phyloP scores from a whole-genome alignment of 2,329 filamentous ascomycete genomes.

The Pseudohalonectria lignicola region DNA sequence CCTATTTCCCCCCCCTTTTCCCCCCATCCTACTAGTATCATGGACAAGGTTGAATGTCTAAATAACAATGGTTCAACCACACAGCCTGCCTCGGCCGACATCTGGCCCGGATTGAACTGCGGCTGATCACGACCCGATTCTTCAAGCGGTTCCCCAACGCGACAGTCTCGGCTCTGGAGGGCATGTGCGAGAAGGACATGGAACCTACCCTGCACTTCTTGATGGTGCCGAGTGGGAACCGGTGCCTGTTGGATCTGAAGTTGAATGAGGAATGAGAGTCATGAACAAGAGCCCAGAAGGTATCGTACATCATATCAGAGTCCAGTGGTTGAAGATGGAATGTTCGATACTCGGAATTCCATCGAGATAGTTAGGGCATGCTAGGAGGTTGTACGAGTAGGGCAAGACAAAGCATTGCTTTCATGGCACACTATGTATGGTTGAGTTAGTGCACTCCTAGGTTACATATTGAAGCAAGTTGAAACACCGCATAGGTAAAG shows the following conservation, averaged over 20 bases:
- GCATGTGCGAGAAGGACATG: slow-evolving; percentile 19
- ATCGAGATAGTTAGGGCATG: too few relatives aligned
- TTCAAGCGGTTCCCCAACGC: slow-evolving; percentile 24
- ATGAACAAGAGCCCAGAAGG: too few relatives aligned
- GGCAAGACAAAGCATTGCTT: too few relatives aligned
- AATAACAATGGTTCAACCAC: background rate
- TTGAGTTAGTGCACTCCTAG: too few relatives aligned
- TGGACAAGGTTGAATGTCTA: background rate
- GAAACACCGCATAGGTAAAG: too few relatives aligned
- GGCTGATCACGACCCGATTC: slow-evolving; percentile 35
- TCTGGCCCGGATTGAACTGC: slow-evolving; percentile 40
- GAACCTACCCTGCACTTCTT: slow-evolving; percentile 15
- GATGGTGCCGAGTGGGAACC: slow-evolving; percentile 13
- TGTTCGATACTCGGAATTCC: too few relatives aligned
- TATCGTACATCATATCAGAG: too few relatives aligned
- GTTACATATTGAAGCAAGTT: too few relatives aligned
- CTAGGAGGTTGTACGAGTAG: too few relatives aligned
- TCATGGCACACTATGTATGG: too few relatives aligned
- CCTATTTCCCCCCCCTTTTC: background rate
- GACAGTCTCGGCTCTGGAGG: slow-evolving; percentile 13
- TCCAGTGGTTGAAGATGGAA: too few relatives aligned
- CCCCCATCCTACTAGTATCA: background rate
- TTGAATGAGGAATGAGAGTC: slow-evolving; percentile 8
- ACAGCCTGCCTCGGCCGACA: slow-evolving; percentile 41
- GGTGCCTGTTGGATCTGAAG: slow-evolving; percentile 17